phyloP scores from a whole-genome alignment of 2,329 filamentous ascomycete genomes.

The Penicillium sp. region DNA sequence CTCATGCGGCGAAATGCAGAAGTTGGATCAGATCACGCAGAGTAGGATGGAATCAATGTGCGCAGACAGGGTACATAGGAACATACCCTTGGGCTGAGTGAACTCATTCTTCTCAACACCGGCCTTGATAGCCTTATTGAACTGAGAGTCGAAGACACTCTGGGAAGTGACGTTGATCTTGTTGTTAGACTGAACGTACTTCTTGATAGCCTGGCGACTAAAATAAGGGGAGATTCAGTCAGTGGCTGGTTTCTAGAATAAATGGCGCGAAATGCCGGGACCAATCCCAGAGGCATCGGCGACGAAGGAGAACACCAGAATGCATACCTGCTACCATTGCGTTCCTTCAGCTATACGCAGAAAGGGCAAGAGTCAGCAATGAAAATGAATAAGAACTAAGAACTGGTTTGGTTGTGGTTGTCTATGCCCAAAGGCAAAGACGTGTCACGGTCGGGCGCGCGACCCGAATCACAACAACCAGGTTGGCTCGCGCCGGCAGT shows the following conservation, averaged over 20 bases:
- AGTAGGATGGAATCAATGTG: conserved; percentile 4
- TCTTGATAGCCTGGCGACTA: conserved; percentile 71
- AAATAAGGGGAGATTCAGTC: conserved; percentile 32
- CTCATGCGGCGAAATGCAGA: not conserved
- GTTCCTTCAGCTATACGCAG: conserved; percentile 62
- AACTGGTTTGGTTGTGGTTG: conserved; percentile 25
- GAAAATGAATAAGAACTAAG: conserved; percentile 23
- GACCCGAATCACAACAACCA: conserved; percentile 39
- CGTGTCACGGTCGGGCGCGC: conserved; percentile 41
- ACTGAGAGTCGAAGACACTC: conserved; percentile 65
- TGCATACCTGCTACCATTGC: conserved; percentile 67
- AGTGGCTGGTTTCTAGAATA: conserved; percentile 20
- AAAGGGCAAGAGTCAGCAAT: conserved; percentile 50
- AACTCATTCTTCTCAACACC: conserved; percentile 87
- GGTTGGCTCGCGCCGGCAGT: conserved; percentile 44
- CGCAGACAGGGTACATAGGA: conserved; percentile 19
- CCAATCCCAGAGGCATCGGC: conserved; percentile 12
- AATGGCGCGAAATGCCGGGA: conserved; percentile 25
- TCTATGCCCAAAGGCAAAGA: conserved; percentile 23
- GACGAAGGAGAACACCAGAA: conserved; percentile 28
- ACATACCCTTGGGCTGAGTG: conserved; percentile 83
- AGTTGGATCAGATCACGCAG: not conserved
- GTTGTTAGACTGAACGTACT: conserved; percentile 72
- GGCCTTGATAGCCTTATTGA: conserved; percentile 79
- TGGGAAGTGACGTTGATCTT: conserved; percentile 56